Percentiles rank a stretch among this genome's conserved stretches.
Conservation (phyloP, 1,284 basidiomycete species). For the Flammula alnicola region DNA sequence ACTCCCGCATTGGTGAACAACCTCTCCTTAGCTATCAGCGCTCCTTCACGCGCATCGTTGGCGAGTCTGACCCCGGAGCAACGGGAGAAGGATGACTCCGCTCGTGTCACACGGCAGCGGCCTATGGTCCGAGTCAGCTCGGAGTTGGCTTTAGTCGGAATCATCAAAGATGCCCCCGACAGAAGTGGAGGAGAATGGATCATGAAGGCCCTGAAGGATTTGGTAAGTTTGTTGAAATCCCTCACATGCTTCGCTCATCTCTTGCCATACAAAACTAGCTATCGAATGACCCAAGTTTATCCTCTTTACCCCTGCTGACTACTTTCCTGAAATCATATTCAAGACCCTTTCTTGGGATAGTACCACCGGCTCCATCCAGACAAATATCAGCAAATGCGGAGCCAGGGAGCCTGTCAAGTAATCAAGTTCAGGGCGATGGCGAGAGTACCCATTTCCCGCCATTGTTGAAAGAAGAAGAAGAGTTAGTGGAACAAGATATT, state of each 20-base stretch:
- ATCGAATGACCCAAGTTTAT: slow-evolving; percentile 84
- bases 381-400: slow-evolving; percentile 60
- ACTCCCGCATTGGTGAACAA: slow-evolving; percentile 72
- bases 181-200: slow-evolving; percentile 86
- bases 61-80: slow-evolving; percentile 75
- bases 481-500: slow-evolving; percentile 82
- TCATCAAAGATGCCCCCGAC: slow-evolving; percentile 70
- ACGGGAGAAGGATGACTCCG: slow-evolving; percentile 90
- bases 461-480: slow-evolving; percentile 59
- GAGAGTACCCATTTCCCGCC: slow-evolving; percentile 46
- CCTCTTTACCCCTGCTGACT: slow-evolving; percentile 83
- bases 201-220: slow-evolving; percentile 78
- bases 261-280: slow-evolving; percentile 56
- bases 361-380: slow-evolving; percentile 55
- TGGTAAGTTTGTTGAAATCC: slow-evolving; percentile 58
- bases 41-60: slow-evolving; percentile 64
- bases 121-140: slow-evolving; percentile 86
- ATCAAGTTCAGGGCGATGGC: slow-evolving; percentile 41
- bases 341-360: slow-evolving; percentile 79
- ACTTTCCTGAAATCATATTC: slow-evolving; percentile 87
- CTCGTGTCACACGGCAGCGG: slow-evolving; percentile 82
- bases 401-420: slow-evolving; percentile 55
- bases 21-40: slow-evolving; percentile 69
- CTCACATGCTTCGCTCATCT: slow-evolving; percentile 10
- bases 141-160: slow-evolving; percentile 88